Conservation (phyloP, 73 alveolate species). For the Loxodes magnus region DNA sequence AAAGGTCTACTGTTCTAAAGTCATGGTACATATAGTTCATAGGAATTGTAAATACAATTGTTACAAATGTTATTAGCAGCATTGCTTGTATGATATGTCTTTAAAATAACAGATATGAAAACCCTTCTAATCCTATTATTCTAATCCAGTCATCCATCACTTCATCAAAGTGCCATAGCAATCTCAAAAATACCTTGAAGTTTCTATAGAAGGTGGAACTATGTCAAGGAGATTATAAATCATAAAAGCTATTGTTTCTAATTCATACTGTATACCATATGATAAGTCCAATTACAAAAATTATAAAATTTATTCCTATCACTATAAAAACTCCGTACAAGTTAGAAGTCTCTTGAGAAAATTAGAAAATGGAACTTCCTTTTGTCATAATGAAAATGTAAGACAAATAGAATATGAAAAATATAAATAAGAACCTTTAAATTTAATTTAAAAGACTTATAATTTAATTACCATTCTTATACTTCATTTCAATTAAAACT, state of each 20-base stretch:
- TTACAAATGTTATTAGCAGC: constrained; percentile 25
- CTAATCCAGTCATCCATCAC: constrained; percentile 38
- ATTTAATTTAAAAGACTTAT: no score
- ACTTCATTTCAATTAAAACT: no score
- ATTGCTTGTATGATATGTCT: constrained; percentile 26
- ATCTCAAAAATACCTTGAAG: constrained; percentile 13
- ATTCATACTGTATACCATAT: not conserved
- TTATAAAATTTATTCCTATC: constrained; percentile 1
- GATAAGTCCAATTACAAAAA: not conserved
- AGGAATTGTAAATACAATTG: constrained; percentile 36
- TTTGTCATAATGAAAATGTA: no score
- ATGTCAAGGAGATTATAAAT: constrained; percentile 17
- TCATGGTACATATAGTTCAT: constrained; percentile 17
- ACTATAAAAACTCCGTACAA: no score
- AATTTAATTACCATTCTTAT: no score
- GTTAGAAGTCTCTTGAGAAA: no score
- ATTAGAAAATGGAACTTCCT: no score
- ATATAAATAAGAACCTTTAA: no score
- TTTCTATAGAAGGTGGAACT: constrained; percentile 16
- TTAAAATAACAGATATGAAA: constrained; percentile 42
- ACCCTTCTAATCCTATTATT: constrained; percentile 57
- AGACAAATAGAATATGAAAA: no score
- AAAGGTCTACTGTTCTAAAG: constrained; percentile 10
- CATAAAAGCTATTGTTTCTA: not conserved
- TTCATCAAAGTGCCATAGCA: constrained; percentile 15